These are phyloP conservation scores for Kwoniella shivajii DNA, from an alignment of 1,284 basidiomycete species.

Conservation along the genomic window DNA sequence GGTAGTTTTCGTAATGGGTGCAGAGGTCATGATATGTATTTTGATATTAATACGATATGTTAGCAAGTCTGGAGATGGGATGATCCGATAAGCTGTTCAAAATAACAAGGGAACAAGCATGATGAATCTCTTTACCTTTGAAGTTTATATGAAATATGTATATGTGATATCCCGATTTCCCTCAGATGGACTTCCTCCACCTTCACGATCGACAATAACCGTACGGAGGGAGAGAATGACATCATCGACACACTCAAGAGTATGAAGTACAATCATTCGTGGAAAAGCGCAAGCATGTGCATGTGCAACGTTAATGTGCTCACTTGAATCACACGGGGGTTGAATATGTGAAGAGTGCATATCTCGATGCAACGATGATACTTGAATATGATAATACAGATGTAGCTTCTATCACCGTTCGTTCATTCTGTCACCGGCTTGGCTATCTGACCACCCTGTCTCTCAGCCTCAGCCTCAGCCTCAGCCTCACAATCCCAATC, in stretches of 20 bases:
- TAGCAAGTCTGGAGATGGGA: background rate
- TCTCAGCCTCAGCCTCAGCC: no score
- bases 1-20: background rate
- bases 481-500: constrained; percentile 32
- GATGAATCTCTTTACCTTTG: no score
- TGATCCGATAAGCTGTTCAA: background rate
- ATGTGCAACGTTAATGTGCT: background rate
- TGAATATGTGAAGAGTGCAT: background rate
- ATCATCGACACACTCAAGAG: constrained; percentile 1
- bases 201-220: background rate
- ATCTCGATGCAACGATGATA: background rate
- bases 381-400: no score
- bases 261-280: background rate
- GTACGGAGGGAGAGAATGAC: no score
- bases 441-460: no score
- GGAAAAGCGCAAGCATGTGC: background rate
- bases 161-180: background rate
- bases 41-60: background rate
- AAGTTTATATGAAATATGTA: no score
- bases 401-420: no score
- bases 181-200: constrained; percentile 13
- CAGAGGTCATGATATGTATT: background rate
- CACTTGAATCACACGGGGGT: no score
- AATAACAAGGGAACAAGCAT: no score
- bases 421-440: no score